phyloP scores from a whole-genome alignment of 1,284 basidiomycete genomes.

The Sporisorium sorghi region DNA sequence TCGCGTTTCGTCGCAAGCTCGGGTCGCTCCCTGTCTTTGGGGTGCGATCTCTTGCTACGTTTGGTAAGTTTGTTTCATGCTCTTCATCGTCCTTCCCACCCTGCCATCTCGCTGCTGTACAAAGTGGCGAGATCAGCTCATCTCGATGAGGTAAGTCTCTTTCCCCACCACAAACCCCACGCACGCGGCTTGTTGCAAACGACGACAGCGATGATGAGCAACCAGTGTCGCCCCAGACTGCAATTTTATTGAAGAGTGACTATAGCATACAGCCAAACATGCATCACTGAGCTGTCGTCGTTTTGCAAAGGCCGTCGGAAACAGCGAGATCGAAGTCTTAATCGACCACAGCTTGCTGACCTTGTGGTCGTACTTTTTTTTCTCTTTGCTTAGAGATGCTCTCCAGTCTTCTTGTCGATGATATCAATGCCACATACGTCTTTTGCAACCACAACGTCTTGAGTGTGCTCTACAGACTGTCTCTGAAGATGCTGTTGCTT shows the following conservation, averaged over 20 bases:
- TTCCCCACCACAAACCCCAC: neutral
- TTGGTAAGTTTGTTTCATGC: constrained; percentile 16
- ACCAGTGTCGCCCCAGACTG: constrained; percentile 60
- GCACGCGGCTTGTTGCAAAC: constrained; percentile 1
- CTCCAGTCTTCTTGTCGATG: neutral
- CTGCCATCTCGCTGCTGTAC: constrained; percentile 15
- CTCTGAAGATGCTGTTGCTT: neutral
- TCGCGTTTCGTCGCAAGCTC: neutral
- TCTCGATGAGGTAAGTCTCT: constrained; percentile 18
- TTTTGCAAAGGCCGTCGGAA: constrained; percentile 8
- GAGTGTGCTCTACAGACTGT: neutral
- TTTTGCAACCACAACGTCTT: neutral
- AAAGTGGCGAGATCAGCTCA: constrained; percentile 11
- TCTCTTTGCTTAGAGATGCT: neutral
- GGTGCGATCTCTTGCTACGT: neutral
- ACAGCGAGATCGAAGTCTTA: no score
- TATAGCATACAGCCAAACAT: constrained; percentile 59
- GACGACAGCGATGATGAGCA: constrained; percentile 52
- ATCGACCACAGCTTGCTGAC: neutral
- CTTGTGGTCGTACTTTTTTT: neutral
- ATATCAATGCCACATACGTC: neutral
- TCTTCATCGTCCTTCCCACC: neutral
- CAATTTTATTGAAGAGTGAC: constrained; percentile 57
- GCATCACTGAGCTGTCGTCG: constrained; percentile 56
- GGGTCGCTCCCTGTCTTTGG: neutral